Evolutionary conservation across 768 basidiomycete species (phyloP).

Genomic region (Auriscalpium microsporum): DNA sequence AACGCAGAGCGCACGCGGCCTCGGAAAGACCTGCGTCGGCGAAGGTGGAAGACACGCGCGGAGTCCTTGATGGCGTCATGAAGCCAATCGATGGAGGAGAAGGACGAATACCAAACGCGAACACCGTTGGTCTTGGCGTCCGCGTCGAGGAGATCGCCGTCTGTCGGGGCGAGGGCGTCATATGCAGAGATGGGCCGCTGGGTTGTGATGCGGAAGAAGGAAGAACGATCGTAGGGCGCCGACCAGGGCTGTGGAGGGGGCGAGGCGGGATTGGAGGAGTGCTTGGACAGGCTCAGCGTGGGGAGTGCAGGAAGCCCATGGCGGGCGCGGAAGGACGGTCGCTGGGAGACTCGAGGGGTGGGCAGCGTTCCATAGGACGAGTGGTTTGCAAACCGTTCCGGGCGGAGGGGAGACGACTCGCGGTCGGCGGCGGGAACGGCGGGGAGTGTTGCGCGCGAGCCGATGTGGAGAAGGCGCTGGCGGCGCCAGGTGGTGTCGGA

Average conservation of each 20-base stretch:
- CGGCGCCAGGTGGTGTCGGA: conserved; percentile 54
- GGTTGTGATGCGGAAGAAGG: conserved; percentile 31
- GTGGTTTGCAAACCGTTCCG: conserved; percentile 14
- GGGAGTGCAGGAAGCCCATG: conserved; percentile 33
- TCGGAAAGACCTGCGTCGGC: conserved; percentile 60
- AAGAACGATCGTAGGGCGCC: conserved; percentile 23
- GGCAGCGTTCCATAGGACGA: conserved; percentile 51
- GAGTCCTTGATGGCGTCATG: conserved; percentile 96
- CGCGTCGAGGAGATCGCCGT: conserved; percentile 32
- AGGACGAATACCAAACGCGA: conserved; percentile 88
- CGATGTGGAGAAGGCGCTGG: conserved; percentile 50
- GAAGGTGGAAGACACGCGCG: conserved; percentile 63
- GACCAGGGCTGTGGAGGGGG: conserved; percentile 22
- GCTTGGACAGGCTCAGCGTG: conserved; percentile 23
- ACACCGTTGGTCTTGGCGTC: conserved; percentile 77
- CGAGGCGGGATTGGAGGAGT: conserved; percentile 23
- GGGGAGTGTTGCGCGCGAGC: conserved; percentile 16
- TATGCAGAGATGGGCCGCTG: conserved; percentile 70
- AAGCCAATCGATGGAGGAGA: conserved; percentile 90
- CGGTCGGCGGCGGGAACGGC: conserved; percentile 8
- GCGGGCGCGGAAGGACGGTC: conserved; percentile 22
- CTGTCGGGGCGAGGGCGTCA: conserved; percentile 38
- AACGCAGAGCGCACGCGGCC: conserved; percentile 52
- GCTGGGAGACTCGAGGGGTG: conserved; percentile 10
- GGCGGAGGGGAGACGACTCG: conserved; percentile 26